phyloP scores from a whole-genome alignment of 1,284 basidiomycete species.

The Coriolopsis trogii region DNA sequence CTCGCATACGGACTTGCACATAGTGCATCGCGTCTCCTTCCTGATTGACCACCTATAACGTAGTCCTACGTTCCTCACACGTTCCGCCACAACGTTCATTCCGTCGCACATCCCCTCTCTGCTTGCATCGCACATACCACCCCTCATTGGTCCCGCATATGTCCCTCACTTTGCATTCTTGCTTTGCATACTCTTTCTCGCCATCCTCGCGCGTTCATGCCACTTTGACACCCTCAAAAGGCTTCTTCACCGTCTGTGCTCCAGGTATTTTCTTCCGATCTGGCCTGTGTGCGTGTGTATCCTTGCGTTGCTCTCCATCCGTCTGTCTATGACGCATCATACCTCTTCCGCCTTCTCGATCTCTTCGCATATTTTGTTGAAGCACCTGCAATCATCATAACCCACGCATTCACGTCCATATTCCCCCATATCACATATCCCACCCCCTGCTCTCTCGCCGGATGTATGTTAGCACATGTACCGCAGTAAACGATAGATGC shows the following conservation, averaged over 20 bases:
- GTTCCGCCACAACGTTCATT: constrained; percentile 7
- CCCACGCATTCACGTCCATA: constrained; percentile 1
- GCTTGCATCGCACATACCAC: neutral
- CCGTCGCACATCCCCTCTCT: neutral
- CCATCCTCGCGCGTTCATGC: neutral
- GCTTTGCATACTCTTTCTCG: neutral
- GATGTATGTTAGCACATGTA: constrained; percentile 25
- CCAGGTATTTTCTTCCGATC: neutral
- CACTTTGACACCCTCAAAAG: no score
- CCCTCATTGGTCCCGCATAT: constrained; percentile 2
- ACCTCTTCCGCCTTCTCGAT: neutral
- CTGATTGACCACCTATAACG: constrained; percentile 4
- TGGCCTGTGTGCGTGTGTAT: neutral
- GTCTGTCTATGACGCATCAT: constrained; percentile 6
- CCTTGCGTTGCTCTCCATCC: neutral
- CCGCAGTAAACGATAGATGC: constrained; percentile 22
- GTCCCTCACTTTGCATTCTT: neutral
- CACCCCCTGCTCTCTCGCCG: constrained; percentile 7
- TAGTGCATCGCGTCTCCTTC: constrained; percentile 13
- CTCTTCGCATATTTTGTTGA: neutral
- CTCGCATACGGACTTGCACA: constrained; percentile 26
- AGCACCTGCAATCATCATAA: no score
- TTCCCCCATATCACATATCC: constrained; percentile 9
- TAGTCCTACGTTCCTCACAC: constrained; percentile 3
- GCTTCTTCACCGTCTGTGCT: neutral